A percentile compares a stretch with the other conserved stretches of the same genome.
Conservation (phyloP, 2,329 filamentous ascomycete species). For the Hypoxylon sp. region DNA sequence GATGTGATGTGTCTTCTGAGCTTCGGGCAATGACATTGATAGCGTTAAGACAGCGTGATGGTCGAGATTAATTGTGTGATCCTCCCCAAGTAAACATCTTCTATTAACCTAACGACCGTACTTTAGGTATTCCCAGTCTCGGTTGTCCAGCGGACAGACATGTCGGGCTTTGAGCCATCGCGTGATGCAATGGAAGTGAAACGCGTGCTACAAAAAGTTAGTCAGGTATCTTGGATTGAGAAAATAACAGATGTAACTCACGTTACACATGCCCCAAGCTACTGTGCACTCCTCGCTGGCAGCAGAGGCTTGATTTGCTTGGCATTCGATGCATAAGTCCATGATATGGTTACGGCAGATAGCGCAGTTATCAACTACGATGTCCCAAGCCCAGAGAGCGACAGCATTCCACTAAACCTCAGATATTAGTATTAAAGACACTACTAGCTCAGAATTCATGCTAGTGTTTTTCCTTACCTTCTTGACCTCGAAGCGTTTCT, state of each 20-base stretch:
- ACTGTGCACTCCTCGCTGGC: slow-evolving; percentile 99
- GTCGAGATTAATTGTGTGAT: slow-evolving; percentile 1
- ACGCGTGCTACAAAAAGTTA: slow-evolving; percentile 82
- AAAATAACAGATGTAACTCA: slow-evolving; percentile 64
- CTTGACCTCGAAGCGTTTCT: slow-evolving; percentile 99
- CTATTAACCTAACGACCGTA: slow-evolving; percentile 76
- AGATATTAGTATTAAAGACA: slow-evolving; percentile 33
- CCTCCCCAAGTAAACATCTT: slow-evolving; percentile 1
- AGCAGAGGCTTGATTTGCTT: slow-evolving; percentile 97
- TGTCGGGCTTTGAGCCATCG: slow-evolving; percentile 99
- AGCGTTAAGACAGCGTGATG: neutral
- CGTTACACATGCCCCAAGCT: slow-evolving; percentile 99
- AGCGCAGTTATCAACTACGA: slow-evolving; percentile 98
- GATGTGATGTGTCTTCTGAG: slow-evolving; percentile 15
- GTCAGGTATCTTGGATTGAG: slow-evolving; percentile 39
- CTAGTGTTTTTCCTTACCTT: slow-evolving; percentile 74
- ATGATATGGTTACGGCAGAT: slow-evolving; percentile 99
- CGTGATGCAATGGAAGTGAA: slow-evolving; percentile 99
- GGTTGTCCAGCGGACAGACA: slow-evolving; percentile 96
- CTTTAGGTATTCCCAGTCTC: slow-evolving; percentile 99
- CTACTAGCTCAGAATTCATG: neutral
- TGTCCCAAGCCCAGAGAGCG: slow-evolving; percentile 99
- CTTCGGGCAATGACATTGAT: neutral
- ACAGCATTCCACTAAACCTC: slow-evolving; percentile 91
- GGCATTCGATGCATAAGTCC: slow-evolving; percentile 99